Base-by-base conservation (phyloP, 1,139 yeast species). In the Ashbya aceris region DNA sequence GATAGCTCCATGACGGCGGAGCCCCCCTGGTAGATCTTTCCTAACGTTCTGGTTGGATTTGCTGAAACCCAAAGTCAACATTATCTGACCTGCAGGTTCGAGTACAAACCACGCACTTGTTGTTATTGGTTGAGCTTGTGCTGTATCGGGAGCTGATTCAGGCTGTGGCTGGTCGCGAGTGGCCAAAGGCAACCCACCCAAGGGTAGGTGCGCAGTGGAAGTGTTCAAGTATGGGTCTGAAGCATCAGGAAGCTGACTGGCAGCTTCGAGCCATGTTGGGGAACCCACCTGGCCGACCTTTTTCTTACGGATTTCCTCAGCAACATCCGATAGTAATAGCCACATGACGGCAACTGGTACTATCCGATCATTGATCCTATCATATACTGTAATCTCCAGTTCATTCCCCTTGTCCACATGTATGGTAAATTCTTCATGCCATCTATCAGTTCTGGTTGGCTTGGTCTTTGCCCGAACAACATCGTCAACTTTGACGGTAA, bases 1-100 rank as follows among this genome's bases (percentile, higher is more conserved):
- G 52, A 91, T 91, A 47, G 98, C 98, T 66, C 97, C 97, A 61
- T 89, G 96, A 71, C 98, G 95, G 14, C 96, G 97, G 49, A 91
- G 74, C 23, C 76, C 77, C 39, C 71, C 67, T 31, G 62, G 52
- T 12, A 76, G 68, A 10, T 72, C 68, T 40, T 61, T 65, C 49
- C 70, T 70, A 41, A 65, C 65, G 27, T 68, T 70, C 27, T 72
- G 69, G 43, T 73, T 75, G 1, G 77, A 61, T 57, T 89, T 89
- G 44, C 82, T 85, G 59, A 91, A 91, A 4, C 93, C 83, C 28
- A 89, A 66, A 8, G 80, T 76, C 39, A 91, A 62, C 47, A 83
- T 70, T 40, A 91, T 79, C 62, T 87, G 95, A 20, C 98, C 98
- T 5, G 87, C 80, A 4, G 98, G 97, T 61, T 91, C 98, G 48